phyloP scores from a whole-genome alignment of 176 grass and related monocot genomes.

The Luzula sylvatica region DNA sequence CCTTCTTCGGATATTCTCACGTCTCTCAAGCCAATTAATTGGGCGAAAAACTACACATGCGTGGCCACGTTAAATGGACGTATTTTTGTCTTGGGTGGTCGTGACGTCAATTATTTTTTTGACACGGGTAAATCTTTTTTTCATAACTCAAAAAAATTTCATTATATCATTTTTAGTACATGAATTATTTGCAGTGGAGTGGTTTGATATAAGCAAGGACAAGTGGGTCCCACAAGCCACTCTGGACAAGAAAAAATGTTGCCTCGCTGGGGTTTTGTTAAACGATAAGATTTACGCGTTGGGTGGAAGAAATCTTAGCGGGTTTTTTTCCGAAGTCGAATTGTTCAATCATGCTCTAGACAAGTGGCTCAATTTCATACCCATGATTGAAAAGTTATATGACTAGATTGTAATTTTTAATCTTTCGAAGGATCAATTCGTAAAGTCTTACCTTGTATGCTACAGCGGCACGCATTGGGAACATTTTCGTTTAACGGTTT shows the following conservation, averaged over 20 bases:
- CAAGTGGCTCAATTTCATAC: conserved; percentile 46
- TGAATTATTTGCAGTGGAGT: conserved; percentile 40
- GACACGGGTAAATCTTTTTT: conserved; percentile 55
- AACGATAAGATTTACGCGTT: conserved; percentile 55
- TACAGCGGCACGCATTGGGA: conserved; percentile 61
- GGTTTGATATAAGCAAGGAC: conserved; percentile 50
- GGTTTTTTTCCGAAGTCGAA: conserved; percentile 57
- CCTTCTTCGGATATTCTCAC: conserved; percentile 64
- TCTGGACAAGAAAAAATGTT: conserved; percentile 38
- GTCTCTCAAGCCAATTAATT: conserved; percentile 44
- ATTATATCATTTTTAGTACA: neutral
- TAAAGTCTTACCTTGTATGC: conserved; percentile 8
- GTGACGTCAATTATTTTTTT: conserved; percentile 52
- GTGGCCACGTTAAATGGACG: conserved; percentile 52
- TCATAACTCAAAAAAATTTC: conserved; percentile 7
- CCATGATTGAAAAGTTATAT: conserved; percentile 71
- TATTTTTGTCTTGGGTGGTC: conserved; percentile 70
- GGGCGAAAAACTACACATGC: conserved; percentile 41
- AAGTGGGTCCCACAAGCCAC: conserved; percentile 44
- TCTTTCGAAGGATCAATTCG: too few relatives aligned
- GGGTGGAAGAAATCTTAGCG: conserved; percentile 48
- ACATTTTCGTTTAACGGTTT: conserved; percentile 45
- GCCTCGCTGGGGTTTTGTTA: conserved; percentile 41
- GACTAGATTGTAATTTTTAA: too few relatives aligned
- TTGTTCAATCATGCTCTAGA: conserved; percentile 56